Evolutionary conservation across 371 early-diverging fungal genomes (phyloP).

Genomic region (Circinella minor): DNA sequence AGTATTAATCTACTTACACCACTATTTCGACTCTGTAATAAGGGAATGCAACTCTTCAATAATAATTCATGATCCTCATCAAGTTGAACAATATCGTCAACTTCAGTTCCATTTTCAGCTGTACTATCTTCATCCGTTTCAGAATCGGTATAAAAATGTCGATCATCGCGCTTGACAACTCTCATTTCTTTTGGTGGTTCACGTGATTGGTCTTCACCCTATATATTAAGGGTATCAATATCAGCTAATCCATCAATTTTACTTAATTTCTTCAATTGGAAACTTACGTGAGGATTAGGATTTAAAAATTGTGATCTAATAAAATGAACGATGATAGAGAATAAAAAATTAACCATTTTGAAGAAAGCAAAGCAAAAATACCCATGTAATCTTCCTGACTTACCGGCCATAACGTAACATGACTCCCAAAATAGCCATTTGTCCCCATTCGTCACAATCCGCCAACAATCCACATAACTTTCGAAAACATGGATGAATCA

Average conservation of each 20-base stretch:
- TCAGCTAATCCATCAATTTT: not conserved
- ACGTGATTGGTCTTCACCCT: conserved; percentile 44
- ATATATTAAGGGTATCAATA: not conserved
- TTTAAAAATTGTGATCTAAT: conserved; percentile 65
- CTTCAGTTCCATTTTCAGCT: conserved; percentile 26
- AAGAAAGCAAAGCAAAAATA: too few relatives aligned
- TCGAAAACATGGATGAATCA: conserved; percentile 89
- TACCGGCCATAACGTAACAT: conserved; percentile 82
- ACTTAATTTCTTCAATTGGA: not conserved
- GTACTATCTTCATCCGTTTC: conserved; percentile 31
- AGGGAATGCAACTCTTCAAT: conserved; percentile 70
- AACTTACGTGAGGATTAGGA: conserved; percentile 54
- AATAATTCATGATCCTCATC: conserved; percentile 83
- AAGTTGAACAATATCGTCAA: conserved; percentile 41
- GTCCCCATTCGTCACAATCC: conserved; percentile 96
- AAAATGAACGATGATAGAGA: not conserved
- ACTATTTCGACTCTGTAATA: conserved; percentile 87
- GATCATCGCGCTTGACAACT: conserved; percentile 12
- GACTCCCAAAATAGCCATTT: conserved; percentile 82
- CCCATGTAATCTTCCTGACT: not conserved
- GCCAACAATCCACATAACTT: conserved; percentile 84
- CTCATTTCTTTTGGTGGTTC: conserved; percentile 31
- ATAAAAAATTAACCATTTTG: too few relatives aligned
- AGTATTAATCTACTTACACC: conserved; percentile 56
- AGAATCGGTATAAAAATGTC: conserved; percentile 51